These are phyloP conservation scores for Oenanthe sinensis DNA, from an alignment of 129 eudicot species.

Conservation along the genomic window DNA sequence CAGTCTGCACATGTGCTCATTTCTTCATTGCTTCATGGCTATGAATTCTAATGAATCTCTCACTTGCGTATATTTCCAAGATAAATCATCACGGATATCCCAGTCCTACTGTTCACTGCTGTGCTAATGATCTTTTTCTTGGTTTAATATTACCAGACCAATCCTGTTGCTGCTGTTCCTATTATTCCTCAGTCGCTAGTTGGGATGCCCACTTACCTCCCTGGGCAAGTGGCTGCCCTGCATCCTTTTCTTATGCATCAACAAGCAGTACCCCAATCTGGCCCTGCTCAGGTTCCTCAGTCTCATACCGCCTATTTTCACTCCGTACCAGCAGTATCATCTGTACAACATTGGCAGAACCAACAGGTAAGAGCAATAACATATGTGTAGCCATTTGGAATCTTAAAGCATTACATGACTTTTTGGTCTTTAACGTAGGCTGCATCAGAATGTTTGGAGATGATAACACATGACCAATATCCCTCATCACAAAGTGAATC, in stretches of 20 bases:
- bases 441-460: constrained; percentile 46
- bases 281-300: constrained; percentile 58
- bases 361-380: constrained; percentile 51
- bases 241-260: constrained; percentile 93
- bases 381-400: background rate
- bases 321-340: constrained; percentile 43
- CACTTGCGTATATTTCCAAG: background rate
- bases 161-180: constrained; percentile 33
- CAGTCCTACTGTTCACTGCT: background rate
- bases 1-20: background rate
- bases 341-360: constrained; percentile 64
- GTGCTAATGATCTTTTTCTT: background rate
- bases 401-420: constrained; percentile 2
- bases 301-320: constrained; percentile 58
- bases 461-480: constrained; percentile 36
- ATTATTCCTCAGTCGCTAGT: constrained; percentile 56
- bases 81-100: background rate
- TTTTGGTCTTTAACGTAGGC: constrained; percentile 22
- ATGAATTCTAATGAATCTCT: background rate
- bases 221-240: constrained; percentile 54
- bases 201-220: constrained; percentile 71
- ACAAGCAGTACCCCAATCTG: constrained; percentile 59
- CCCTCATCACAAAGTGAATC: constrained; percentile 38
- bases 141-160: constrained; percentile 30
- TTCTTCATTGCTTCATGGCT: background rate